Conservation (phyloP, 1,284 basidiomycete genomes). For the Austropuccinia psidii region DNA sequence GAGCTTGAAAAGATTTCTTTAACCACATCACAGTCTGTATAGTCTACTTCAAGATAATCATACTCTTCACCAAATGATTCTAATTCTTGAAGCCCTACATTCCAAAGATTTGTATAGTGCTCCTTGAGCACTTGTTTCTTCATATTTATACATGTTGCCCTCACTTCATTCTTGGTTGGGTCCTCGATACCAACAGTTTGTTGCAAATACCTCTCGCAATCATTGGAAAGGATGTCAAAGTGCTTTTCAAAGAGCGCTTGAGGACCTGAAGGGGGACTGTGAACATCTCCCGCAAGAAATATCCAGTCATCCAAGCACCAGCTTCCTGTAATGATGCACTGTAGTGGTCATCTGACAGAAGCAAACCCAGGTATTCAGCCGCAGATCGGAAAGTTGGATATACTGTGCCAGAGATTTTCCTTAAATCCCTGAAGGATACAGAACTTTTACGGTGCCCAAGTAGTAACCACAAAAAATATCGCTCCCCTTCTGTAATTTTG, state of each 20-base stretch:
- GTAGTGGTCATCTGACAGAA: conserved; percentile 9
- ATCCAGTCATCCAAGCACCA: background rate
- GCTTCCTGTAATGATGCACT: background rate
- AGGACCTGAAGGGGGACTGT: background rate
- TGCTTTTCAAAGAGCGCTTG: background rate
- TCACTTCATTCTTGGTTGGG: too few species aligned
- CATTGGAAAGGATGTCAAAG: background rate
- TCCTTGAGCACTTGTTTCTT: too few species aligned
- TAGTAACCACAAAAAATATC: background rate
- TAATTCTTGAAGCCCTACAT: too few species aligned
- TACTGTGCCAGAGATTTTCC: background rate
- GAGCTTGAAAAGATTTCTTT: too few species aligned
- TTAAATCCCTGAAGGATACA: background rate
- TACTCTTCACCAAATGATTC: too few species aligned
- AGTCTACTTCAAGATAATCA: too few species aligned
- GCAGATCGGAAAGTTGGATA: background rate
- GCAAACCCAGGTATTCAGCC: background rate
- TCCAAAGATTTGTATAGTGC: too few species aligned
- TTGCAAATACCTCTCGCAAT: too few species aligned
- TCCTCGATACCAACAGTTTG: too few species aligned
- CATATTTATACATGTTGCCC: too few species aligned
- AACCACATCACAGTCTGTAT: too few species aligned
- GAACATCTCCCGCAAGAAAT: too few species aligned
- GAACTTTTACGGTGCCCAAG: background rate
- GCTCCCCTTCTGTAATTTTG: background rate